Conservation (phyloP, 352 stramenopile species). For the Bremia lactucae region DNA sequence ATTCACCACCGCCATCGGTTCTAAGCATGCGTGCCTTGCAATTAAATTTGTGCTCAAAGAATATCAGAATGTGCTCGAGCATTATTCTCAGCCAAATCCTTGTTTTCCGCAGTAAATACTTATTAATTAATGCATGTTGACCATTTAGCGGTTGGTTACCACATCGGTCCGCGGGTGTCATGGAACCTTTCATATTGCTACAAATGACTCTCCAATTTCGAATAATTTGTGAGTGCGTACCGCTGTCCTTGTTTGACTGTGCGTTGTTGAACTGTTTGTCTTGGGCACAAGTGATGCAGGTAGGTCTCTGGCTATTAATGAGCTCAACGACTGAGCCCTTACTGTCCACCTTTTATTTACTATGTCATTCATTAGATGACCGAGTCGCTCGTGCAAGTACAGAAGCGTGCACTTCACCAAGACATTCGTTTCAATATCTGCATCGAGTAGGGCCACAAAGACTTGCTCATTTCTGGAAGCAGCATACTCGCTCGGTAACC, state of each 20-base stretch:
- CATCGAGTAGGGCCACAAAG: neutral
- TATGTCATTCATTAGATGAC: neutral
- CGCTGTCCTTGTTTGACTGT: constrained; percentile 3
- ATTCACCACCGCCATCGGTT: constrained; percentile 16
- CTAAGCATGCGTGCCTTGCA: constrained; percentile 2
- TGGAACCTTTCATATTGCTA: constrained; percentile 4
- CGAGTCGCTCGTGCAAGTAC: neutral
- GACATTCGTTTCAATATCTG: no score
- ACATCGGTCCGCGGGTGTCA: neutral
- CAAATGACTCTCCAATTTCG: no score
- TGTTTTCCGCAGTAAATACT: constrained; percentile 6
- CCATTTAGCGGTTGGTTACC: constrained; percentile 8
- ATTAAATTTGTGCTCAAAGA: constrained; percentile 2
- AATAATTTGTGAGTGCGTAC: constrained; percentile 2
- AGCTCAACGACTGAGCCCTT: neutral
- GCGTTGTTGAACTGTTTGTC: constrained; percentile 2
- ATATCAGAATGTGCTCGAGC: constrained; percentile 2
- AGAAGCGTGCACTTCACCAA: neutral
- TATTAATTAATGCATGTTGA: constrained; percentile 8
- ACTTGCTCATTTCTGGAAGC: neutral
- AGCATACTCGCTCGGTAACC: no score
- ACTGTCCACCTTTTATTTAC: no score
- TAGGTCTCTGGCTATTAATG: no score
- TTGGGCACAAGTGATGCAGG: neutral
- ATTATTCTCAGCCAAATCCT: constrained; percentile 1